Percentiles rank a stretch among this genome's conserved stretches.
Conservation (phyloP, 1,139 yeast genomes). For the Lodderomyces margitis region DNA sequence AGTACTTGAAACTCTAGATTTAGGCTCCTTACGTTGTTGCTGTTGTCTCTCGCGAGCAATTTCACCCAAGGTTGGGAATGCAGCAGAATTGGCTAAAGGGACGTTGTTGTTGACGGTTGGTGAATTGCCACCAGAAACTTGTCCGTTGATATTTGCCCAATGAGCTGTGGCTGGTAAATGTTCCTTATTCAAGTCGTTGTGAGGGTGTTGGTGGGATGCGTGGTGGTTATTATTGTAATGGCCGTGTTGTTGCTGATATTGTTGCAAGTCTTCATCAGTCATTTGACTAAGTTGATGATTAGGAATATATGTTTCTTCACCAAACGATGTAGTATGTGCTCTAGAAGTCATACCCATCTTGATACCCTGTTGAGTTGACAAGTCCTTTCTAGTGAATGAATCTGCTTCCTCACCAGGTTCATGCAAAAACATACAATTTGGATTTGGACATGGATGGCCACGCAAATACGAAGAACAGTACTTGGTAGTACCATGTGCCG, state of each 20-base stretch:
- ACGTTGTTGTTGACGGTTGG: constrained; percentile 37
- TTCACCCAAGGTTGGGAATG: constrained; percentile 75
- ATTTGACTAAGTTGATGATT: constrained; percentile 5
- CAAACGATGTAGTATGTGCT: constrained; percentile 13
- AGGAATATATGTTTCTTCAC: constrained; percentile 9
- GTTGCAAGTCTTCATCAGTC: constrained; percentile 8
- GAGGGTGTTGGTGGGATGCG: constrained; percentile 3
- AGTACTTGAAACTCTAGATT: constrained; percentile 17
- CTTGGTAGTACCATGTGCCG: constrained; percentile 98
- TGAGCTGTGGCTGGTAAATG: constrained; percentile 58
- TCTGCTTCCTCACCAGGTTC: constrained; percentile 99
- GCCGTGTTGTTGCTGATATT: constrained; percentile 18
- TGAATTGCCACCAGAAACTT: constrained; percentile 26
- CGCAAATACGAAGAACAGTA: constrained; percentile 94
- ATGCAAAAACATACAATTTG: constrained; percentile 97
- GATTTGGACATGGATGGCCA: constrained; percentile 96
- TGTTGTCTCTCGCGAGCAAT: constrained; percentile 41
- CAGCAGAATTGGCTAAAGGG: constrained; percentile 50
- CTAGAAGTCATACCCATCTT: constrained; percentile 48
- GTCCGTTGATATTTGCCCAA: constrained; percentile 47
- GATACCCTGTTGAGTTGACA: constrained; percentile 76
- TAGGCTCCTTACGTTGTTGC: constrained; percentile 26
- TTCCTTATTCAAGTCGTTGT: constrained; percentile 11
- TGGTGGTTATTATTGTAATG: constrained; percentile 4
- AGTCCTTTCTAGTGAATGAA: constrained; percentile 88